Evolutionary conservation across 371 early-diverging fungal species (phyloP).

Genomic region (Haplosporangium sp.): DNA sequence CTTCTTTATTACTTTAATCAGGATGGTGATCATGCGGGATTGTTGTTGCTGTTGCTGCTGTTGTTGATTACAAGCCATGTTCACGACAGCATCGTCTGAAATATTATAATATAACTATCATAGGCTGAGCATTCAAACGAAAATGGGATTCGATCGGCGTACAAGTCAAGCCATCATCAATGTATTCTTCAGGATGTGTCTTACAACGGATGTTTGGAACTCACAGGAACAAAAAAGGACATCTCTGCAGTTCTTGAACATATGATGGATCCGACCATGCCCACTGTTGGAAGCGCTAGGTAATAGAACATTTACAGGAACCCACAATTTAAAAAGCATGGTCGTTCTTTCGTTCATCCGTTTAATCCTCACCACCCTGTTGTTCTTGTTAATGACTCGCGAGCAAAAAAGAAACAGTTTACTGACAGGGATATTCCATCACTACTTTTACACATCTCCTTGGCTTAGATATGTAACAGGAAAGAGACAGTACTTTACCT

Average conservation of each 20-base stretch:
- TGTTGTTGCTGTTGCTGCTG: no score
- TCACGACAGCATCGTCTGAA: no score
- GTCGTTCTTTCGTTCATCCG: no score
- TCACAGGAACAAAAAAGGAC: conserved; percentile 65
- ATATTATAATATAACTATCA: no score
- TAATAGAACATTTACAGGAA: conserved; percentile 50
- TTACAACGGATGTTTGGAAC: conserved; percentile 77
- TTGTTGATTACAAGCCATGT: no score
- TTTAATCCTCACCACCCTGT: no score
- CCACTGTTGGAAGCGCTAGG: conserved; percentile 71
- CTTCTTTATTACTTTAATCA: not conserved
- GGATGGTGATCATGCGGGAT: no score
- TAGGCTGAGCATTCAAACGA: conserved; percentile 87
- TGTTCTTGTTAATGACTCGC: no score
- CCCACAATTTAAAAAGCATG: not conserved
- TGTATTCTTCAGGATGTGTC: conserved; percentile 87
- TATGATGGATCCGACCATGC: conserved; percentile 72
- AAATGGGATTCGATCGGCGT: conserved; percentile 81
- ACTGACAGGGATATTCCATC: conserved; percentile 7
- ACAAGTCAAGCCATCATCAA: conserved; percentile 79
- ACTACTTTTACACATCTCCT: conserved; percentile 29
- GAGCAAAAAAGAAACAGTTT: not conserved
- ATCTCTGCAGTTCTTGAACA: conserved; percentile 63
- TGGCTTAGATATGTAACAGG: conserved; percentile 70
- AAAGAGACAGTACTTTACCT: conserved; percentile 64